Evolutionary conservation across 164 flowering plant species (phyloP), one percentile per base, ranked within the genome.

Genomic region (Stephania yunnanensis): DNA sequence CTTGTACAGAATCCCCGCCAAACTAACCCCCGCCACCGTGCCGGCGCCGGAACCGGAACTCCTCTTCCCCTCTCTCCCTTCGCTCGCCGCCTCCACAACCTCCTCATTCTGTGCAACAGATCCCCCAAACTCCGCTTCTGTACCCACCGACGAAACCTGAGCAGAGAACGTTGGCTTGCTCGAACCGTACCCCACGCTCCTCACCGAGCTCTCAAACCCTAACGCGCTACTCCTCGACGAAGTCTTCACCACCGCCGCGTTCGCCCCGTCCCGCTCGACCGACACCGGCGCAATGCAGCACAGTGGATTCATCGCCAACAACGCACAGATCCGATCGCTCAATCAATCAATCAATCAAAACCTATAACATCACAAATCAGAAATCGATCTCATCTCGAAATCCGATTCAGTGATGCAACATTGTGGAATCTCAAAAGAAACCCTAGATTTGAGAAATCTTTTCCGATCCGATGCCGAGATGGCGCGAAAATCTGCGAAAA

Each of bases 231-330:
- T 84, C 44, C 77, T 30, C 48, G 78, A 31, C 20, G 85, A 81
- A 30, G 91, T 76, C 79, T 81, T 89, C 12, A 83, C 82, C 2
- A 77, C 83, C 9, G 81, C 80, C 45, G 90, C 82, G 71, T 80
- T 82, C 46, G 81, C 74, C 77, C 89, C 86, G 74, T 92, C 99
- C 63, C 90, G 89, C 36, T 91, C 98, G 78, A 91, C 79, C 67
- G 99, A 91, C 22, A 93, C 98, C 73, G 99, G 99, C 75, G 99
- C 99, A 86, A 95, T 95, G 94, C 99, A 95, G 93, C 98, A 95
- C 36, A 95, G 84, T 22, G 99, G 99, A 83, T 95, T 95, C 99
- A 95, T 94, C 75, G 48, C 63, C 1, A 63, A 20, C 72, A 19
- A 19, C 76, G 61, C 42, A 36, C 42, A 36, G 42, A 36, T 36